Evolutionary conservation across 352 stramenopile genomes (phyloP), one percentile per base, ranked within the genome.

Genomic region (Globisporangium yorkense): DNA sequence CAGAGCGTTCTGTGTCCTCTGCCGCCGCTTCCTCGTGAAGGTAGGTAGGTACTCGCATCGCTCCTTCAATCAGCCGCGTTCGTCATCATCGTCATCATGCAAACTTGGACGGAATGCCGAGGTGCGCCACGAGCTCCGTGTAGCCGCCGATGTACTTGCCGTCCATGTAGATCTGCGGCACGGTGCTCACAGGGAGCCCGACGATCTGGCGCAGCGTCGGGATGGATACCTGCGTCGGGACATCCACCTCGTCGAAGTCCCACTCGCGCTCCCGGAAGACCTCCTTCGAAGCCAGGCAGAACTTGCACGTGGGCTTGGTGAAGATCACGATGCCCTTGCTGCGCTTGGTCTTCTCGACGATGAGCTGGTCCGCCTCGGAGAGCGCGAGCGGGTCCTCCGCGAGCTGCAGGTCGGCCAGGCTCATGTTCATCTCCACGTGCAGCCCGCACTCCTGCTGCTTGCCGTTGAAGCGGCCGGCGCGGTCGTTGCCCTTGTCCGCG

Each of bases 361-460:
- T 57, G 43, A 76, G 56, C 37, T 80, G 67, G 29, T 88, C 70
- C 1, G 64, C 51, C 40, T 83, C 67, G 1, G 66, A 72, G 13
- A 85, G 72, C 18, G 66, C 68, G n/a, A 83, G 67, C 43, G 68
- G 71, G 55, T 89, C 74, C 12, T 85, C 61, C 12, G 70, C 67
- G 40, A 87, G 58, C 50, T 51, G 41, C 52, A 74, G 51, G 47
- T 86, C 70, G 27, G 82, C 75, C 3, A 85, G 61, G 43, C 71
- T 84, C 68, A 88, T 81, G 48, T 85, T 66, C 54, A 87, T 80
- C 56, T 94, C 80, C 18, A 94, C 56, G 68, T 96, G 84, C 51
- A 96, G 64, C 15, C 86, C 86, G 54, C 86, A 96, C 68, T 93
- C 86, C 59, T 94, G 83, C 18, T 80, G 67, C 57, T 80, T 80